Evolutionary conservation across 176 grass and related monocot species (phyloP), one percentile per base, ranked within the genome.

Genomic region (Bonia amplexicaulis): DNA sequence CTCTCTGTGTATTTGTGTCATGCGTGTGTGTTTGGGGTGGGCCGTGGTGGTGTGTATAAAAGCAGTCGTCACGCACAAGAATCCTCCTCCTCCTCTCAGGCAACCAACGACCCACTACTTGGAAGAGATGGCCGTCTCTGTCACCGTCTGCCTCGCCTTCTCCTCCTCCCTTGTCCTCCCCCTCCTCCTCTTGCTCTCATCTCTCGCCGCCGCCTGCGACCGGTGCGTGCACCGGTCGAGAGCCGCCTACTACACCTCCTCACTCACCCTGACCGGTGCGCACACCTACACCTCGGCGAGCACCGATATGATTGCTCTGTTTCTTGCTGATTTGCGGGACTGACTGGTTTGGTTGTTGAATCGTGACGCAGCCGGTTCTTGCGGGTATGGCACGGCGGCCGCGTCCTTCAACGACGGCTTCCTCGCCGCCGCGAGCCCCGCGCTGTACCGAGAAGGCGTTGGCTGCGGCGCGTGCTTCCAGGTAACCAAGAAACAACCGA

Each of bases 391-490:
- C 49, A 22, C 84, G 35, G 87, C 85, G 70, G 93, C 93, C 35
- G 54, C 83, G 70, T 70, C 74, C 80, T 79, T 94, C 29, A 80
- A 77, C 84, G 86, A 80, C 53, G 91, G 81, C 33, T 89, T 87
- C 77, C 46, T 90, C 35, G 96, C 82, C 33, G 90, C 90, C 3
- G 86, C 81, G 9, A 78, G 86, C 57, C 87, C 80, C 33, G 55
- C 52, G 1, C 82, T 96, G 45, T 92, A 96, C 90, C 76, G 93
- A 4, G 81, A 48, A 9, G 93, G 96, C 51, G 66, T 92, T 17
- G 89, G 96, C 52, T 99, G 96, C 76, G 96, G 96, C 48, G 93
- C 87, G 37, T 99, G 96, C 71, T 99, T 82, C 63, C 93, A 96
- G 93, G 95, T 87, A 70, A 70, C 41, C 22, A 19, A 19, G 25